Evolutionary conservation across 2,329 filamentous ascomycete species (phyloP).

Genomic region (Phaeophleospora eucalypticola): DNA sequence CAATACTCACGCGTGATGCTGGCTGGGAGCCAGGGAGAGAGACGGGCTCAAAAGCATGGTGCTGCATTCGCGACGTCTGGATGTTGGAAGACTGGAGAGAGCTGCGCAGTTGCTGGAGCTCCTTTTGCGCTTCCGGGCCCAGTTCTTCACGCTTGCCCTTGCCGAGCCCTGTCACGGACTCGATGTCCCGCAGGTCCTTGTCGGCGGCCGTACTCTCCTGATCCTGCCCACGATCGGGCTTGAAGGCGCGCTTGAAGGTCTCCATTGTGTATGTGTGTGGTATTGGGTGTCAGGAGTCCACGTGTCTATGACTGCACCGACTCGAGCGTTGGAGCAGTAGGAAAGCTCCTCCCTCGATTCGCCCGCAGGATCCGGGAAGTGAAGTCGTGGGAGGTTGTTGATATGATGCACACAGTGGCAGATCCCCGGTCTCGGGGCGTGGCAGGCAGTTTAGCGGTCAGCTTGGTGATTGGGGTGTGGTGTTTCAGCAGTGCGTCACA

Average conservation of each 20-base stretch:
- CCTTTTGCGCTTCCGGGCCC: constrained; percentile 35
- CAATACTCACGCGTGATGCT: constrained; percentile 66
- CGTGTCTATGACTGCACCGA: neutral
- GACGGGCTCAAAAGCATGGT: constrained; percentile 85
- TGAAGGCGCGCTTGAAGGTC: constrained; percentile 17
- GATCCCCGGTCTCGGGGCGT: constrained; percentile 1
- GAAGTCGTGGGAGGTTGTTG: neutral
- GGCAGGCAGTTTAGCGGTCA: neutral
- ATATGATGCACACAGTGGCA: neutral
- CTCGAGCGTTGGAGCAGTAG: neutral
- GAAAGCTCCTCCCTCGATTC: neutral
- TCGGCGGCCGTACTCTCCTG: constrained; percentile 4
- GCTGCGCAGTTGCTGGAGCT: constrained; percentile 67
- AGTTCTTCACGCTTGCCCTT: constrained; percentile 23
- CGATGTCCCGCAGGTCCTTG: constrained; percentile 11
- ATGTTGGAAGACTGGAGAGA: constrained; percentile 66
- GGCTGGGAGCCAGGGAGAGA: constrained; percentile 86
- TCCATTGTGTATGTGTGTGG: constrained; percentile 7
- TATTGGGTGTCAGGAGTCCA: neutral
- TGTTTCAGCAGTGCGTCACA: neutral
- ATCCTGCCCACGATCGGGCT: constrained; percentile 9
- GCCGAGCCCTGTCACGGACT: constrained; percentile 8
- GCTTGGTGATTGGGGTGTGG: neutral
- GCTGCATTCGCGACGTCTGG: constrained; percentile 77
- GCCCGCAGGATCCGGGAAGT: neutral